Conservation (phyloP, 306 rosid species). For the Ceratonia siliqua region DNA sequence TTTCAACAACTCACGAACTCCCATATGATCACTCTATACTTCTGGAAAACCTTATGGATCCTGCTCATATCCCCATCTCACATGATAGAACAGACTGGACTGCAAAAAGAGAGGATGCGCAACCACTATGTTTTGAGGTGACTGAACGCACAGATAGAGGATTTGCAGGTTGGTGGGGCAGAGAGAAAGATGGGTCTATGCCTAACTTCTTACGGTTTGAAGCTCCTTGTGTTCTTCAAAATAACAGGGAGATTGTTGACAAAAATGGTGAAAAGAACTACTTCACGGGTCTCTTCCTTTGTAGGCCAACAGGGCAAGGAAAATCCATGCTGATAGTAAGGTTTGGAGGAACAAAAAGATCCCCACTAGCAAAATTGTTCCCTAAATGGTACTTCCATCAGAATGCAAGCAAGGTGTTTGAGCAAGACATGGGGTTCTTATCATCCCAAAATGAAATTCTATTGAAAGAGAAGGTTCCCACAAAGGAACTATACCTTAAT, state of each 20-base stretch:
- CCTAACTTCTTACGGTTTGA: constrained; percentile 69
- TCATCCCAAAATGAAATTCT: constrained; percentile 91
- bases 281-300: constrained; percentile 82
- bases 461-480: constrained; percentile 78
- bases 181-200: constrained; percentile 49
- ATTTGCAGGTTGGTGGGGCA: constrained; percentile 96
- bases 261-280: constrained; percentile 62
- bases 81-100: constrained; percentile 90
- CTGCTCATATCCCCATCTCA: constrained; percentile 94
- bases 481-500: constrained; percentile 77
- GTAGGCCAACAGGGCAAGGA: constrained; percentile 96
- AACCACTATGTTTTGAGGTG: constrained; percentile 69
- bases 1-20: constrained; percentile 83
- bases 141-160: constrained; percentile 80
- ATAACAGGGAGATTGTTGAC: constrained; percentile 62
- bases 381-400: constrained; percentile 95
- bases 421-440: constrained; percentile 98
- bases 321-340: constrained; percentile 91
- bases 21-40: constrained; percentile 98
- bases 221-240: constrained; percentile 92
- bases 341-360: constrained; percentile 72
- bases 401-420: constrained; percentile 91
- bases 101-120: constrained; percentile 91
- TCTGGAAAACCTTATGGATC: constrained; percentile 95
- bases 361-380: constrained; percentile 57